Conservation (phyloP, 306 rosid genomes). For the Lablab purpureus region DNA sequence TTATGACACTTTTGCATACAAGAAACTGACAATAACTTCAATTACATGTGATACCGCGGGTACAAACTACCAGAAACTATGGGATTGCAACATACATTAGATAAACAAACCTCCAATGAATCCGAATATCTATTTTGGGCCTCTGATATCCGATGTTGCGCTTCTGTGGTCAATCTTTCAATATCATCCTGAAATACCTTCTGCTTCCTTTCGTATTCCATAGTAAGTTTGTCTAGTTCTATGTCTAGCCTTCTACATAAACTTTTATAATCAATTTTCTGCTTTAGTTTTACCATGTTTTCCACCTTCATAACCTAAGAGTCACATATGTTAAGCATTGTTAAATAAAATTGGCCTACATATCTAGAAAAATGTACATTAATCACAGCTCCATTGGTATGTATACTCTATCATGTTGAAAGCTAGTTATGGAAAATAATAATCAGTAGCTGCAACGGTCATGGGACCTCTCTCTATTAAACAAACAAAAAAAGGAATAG, state of each 20-base stretch:
- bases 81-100: constrained; percentile 5
- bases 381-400: constrained; percentile 6
- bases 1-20: not conserved
- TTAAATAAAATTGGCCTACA: not conserved
- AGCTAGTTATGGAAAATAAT: constrained; percentile 16
- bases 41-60: not conserved
- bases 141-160: constrained; percentile 63
- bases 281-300: constrained; percentile 81
- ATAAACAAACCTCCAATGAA: constrained; percentile 67
- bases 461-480: not conserved
- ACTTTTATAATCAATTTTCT: constrained; percentile 87
- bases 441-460: constrained; percentile 7
- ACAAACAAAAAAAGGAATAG: not conserved
- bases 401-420: not conserved
- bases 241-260: constrained; percentile 74
- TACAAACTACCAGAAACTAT: not conserved
- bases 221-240: constrained; percentile 75
- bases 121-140: constrained; percentile 65
- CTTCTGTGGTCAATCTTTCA: constrained; percentile 64
- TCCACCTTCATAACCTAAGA: constrained; percentile 84
- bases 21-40: not conserved
- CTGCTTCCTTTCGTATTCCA: constrained; percentile 86
- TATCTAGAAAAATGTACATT: constrained; percentile 11
- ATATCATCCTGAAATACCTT: constrained; percentile 79
- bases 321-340: constrained; percentile 40